phyloP scores from a whole-genome alignment of 305 asterid genomes.

The Plantago rigida region DNA sequence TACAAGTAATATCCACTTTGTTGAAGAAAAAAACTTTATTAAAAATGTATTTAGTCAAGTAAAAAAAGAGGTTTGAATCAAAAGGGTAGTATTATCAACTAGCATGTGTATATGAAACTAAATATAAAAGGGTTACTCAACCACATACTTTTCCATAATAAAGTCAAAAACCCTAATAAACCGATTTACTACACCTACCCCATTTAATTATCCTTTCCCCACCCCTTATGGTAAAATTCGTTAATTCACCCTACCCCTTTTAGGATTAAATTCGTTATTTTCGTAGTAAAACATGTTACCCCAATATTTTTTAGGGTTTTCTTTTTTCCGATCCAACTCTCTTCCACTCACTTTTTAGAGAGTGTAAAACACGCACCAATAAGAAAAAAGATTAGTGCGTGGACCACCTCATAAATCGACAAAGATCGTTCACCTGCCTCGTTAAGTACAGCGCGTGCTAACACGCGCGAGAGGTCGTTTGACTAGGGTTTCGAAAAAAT shows the following conservation, averaged over 20 bases:
- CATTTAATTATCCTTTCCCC: too few relatives aligned
- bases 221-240: too few relatives aligned
- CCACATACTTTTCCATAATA: too few relatives aligned
- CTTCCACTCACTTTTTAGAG: not conserved
- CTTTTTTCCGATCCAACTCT: conserved; percentile 8
- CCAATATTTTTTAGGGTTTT: conserved; percentile 36
- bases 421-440: conserved; percentile 20
- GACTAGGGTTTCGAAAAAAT: conserved; percentile 35
- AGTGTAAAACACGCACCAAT: conserved; percentile 30
- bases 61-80: too few relatives aligned
- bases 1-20: too few relatives aligned
- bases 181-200: too few relatives aligned
- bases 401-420: conserved; percentile 32
- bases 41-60: too few relatives aligned
- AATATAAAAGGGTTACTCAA: too few relatives aligned
- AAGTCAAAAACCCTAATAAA: too few relatives aligned
- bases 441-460: conserved; percentile 22
- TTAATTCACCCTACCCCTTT: conserved; percentile 6
- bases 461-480: conserved; percentile 24
- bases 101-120: too few relatives aligned
- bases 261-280: conserved; percentile 33
- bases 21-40: too few relatives aligned
- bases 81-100: too few relatives aligned
- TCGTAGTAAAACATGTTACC: conserved; percentile 26
- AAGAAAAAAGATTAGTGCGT: conserved; percentile 8